Evolutionary conservation across 2,329 filamentous ascomycete genomes (phyloP), one percentile per base, ranked within the genome.

Genomic region (Boeremia lycopersici): DNA sequence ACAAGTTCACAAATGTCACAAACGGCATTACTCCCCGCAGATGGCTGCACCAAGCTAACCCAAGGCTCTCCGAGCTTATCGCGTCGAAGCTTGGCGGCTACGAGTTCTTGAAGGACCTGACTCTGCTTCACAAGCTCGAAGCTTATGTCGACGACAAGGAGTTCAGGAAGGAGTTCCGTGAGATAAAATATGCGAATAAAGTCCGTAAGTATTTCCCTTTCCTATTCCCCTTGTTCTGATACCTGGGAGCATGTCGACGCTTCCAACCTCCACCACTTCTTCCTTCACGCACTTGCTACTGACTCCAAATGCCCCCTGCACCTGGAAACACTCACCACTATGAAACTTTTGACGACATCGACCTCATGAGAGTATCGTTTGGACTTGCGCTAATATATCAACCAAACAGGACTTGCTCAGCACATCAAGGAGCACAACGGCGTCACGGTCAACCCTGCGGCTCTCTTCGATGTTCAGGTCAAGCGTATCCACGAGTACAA

Each of bases 401-500:
- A n/a, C n/a, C n/a, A n/a, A n/a, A n/a, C n/a, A 56, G 88, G 90
- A 44, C 84, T 99, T 49, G 93, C 95, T 39, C 89, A 92, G 74
- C 90, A 95, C 76, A 97, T 99, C 79, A 91, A 95, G 79, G 82
- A 86, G 28, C 87, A 88, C 6, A 90, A 88, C 1, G 89, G 88
- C 28, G 84, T 96, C 52, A 86, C 83, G 4, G 91, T 99, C 74
- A 95, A 96, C 74, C 93, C 95, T 0, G 80, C 89, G 9, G 85
- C 93, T 0, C 83, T 99, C 15, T 99, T 99, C 67, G 95, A 99
- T 72, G 90, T 99, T 10, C 95, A 99, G 73, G 95, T 99, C 68
- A 99, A 99, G 84, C 89, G 95, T 71, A 99, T 99, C 64, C 95
- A 99, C 77, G 95, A 99, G 70, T 99, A 99, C 81, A 99, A 99